Evolutionary conservation across 352 stramenopile species (phyloP).

Genomic region (Pythium sp.): DNA sequence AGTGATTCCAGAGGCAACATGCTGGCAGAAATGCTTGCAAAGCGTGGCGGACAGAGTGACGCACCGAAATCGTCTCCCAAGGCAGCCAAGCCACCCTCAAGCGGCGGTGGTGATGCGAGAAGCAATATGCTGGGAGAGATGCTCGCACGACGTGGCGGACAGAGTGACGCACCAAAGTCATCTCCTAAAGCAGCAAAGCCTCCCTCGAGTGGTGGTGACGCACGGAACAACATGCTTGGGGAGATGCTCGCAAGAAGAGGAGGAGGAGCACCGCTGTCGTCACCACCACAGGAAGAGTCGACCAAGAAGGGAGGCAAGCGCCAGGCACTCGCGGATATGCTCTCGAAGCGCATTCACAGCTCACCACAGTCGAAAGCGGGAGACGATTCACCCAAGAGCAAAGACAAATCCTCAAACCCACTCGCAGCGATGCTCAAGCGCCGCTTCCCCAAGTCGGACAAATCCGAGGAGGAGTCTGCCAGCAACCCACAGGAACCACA

Average conservation of each 20-base stretch:
- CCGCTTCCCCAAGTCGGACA: background rate
- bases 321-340: slow-evolving; percentile 38
- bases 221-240: slow-evolving; percentile 28
- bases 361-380: background rate
- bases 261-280: background rate
- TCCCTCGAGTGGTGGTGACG: slow-evolving; percentile 15
- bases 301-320: slow-evolving; percentile 20
- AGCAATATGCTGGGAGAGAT: slow-evolving; percentile 24
- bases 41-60: background rate
- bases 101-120: too few species aligned
- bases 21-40: slow-evolving; percentile 13
- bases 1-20: background rate
- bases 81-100: slow-evolving; percentile 14
- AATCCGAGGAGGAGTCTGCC: background rate
- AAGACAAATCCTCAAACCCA: slow-evolving; percentile 5
- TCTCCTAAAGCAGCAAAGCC: slow-evolving; percentile 13
- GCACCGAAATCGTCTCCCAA: background rate
- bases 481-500: slow-evolving; percentile 9
- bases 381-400: slow-evolving; percentile 6
- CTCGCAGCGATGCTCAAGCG: slow-evolving; percentile 18
- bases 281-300: background rate
- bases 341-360: slow-evolving; percentile 29
- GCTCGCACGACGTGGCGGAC: slow-evolving; percentile 27
- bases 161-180: slow-evolving; percentile 15
- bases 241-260: slow-evolving; percentile 35